Conservation (phyloP, 345 rosid species). For the Aethionema arabicum region DNA sequence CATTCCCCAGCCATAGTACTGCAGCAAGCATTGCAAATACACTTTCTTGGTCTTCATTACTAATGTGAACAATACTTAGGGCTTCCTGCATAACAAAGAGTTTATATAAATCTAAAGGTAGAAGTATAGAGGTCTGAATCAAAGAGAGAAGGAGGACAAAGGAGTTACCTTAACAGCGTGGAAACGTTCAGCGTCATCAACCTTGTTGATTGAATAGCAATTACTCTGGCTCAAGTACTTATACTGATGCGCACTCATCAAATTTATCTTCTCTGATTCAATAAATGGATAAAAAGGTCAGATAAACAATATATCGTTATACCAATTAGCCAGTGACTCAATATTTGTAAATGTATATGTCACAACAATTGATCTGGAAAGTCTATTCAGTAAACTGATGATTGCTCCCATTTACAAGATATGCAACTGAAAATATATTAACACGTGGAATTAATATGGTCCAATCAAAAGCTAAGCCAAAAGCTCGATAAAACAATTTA, state of each 20-base stretch:
- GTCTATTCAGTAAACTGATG: background rate
- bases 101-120: constrained; percentile 4
- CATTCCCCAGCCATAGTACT: constrained; percentile 90
- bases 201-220: constrained; percentile 70
- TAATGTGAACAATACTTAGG: constrained; percentile 80
- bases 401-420: background rate
- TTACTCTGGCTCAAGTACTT: constrained; percentile 82
- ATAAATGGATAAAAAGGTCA: constrained; percentile 10
- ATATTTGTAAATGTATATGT: background rate
- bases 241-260: constrained; percentile 72
- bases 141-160: background rate
- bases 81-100: constrained; percentile 73
- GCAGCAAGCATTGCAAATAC: constrained; percentile 97
- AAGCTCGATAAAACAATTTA: no score
- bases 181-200: constrained; percentile 79
- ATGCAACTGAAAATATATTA: background rate
- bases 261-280: constrained; percentile 70
- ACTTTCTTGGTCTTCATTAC: constrained; percentile 91
- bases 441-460: background rate
- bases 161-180: constrained; percentile 56
- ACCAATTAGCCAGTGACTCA: constrained; percentile 11
- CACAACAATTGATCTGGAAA: constrained; percentile 16
- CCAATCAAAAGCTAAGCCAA: no score
- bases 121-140: background rate
- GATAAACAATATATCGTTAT: constrained; percentile 8